These are phyloP conservation scores for Ophiostoma quercus DNA, from an alignment of 2,329 filamentous ascomycete species.

Conservation along the genomic window DNA sequence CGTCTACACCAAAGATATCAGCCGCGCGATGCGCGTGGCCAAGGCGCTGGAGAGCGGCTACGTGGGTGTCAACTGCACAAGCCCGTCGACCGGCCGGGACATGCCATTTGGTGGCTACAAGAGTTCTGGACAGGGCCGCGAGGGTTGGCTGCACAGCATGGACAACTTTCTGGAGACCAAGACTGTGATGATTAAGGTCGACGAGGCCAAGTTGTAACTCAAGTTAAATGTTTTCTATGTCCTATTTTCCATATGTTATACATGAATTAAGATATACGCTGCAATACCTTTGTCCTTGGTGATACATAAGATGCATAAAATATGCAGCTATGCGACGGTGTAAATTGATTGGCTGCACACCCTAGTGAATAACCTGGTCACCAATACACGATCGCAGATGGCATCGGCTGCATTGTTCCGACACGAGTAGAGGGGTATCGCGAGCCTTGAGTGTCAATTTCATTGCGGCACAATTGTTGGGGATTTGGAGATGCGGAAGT, in stretches of 20 bases:
- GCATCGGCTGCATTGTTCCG: neutral
- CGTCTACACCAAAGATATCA: conserved; percentile 49
- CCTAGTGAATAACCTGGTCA: neutral
- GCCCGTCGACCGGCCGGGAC: conserved; percentile 34
- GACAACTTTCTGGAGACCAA: conserved; percentile 35
- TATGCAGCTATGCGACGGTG: neutral
- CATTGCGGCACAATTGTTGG: neutral
- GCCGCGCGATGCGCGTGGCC: conserved; percentile 33
- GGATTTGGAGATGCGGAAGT: neutral
- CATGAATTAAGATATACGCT: neutral
- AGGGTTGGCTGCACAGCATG: conserved; percentile 35
- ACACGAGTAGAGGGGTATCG: neutral
- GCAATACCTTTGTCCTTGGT: neutral
- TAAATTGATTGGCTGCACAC: conserved; percentile 6
- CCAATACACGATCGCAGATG: neutral
- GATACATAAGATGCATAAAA: neutral
- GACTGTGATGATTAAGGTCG: conserved; percentile 30
- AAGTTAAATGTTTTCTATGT: too few relatives aligned
- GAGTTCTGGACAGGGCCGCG: conserved; percentile 36
- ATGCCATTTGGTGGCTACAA: conserved; percentile 41
- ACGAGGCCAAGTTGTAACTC: conserved; percentile 13
- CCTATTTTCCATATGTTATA: neutral
- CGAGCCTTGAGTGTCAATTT: neutral
- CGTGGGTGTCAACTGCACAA: conserved; percentile 48
- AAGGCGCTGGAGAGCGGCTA: conserved; percentile 50